Percentiles rank a stretch among this genome's conserved stretches.
phyloP scores from a whole-genome alignment of 306 rosid genomes.

The Alnus glutinosa region DNA sequence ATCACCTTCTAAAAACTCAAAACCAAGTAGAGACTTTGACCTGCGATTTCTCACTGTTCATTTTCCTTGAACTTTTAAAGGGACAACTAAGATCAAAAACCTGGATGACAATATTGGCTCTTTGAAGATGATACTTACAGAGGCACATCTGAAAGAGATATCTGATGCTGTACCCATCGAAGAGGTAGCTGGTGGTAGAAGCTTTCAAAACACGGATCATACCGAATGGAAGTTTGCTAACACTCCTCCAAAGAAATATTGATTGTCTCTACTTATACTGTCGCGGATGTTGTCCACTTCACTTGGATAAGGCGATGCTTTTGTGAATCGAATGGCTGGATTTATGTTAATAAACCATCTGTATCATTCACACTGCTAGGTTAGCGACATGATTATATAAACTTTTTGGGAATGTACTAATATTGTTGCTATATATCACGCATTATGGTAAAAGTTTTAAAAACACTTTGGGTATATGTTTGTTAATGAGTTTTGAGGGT shows the following conservation, averaged over 20 bases:
- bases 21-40: not conserved
- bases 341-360: not conserved
- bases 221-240: constrained; percentile 44
- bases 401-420: not conserved
- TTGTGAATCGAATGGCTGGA: not conserved
- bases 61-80: constrained; percentile 21
- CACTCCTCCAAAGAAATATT: constrained; percentile 49
- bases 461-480: too few species aligned
- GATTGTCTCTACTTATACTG: constrained; percentile 5
- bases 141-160: constrained; percentile 47
- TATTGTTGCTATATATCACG: not conserved
- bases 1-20: not conserved
- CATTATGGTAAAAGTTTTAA: too few species aligned
- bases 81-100: constrained; percentile 68
- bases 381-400: not conserved
- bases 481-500: too few species aligned
- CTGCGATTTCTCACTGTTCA: not conserved
- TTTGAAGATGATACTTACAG: constrained; percentile 43
- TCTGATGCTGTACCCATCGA: constrained; percentile 46
- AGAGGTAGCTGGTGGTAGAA: constrained; percentile 53
- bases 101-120: constrained; percentile 59
- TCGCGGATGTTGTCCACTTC: not conserved
- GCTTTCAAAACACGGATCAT: not conserved
- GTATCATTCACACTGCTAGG: not conserved
- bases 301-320: not conserved